Evolutionary conservation across 2,329 filamentous ascomycete species (phyloP).

Genomic region (Epichloe hybrida): DNA sequence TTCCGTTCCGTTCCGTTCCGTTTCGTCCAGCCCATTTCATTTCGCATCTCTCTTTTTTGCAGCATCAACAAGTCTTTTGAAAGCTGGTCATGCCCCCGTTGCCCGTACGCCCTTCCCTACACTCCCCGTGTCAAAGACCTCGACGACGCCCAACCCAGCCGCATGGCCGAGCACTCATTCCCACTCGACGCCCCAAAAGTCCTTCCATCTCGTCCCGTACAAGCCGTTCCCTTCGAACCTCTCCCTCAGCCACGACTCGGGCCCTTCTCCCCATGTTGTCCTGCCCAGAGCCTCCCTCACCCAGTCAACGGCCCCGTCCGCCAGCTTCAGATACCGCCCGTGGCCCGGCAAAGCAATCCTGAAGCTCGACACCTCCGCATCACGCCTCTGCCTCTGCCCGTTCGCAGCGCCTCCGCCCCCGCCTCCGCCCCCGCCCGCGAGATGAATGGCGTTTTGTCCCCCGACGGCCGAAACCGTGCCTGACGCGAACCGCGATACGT

Average conservation of each 20-base stretch:
- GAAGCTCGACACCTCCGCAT: slow-evolving; percentile 17
- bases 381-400: slow-evolving; percentile 16
- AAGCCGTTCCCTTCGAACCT: slow-evolving; percentile 53
- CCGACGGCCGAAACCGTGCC: slow-evolving; percentile 58
- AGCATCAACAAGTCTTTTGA: no score
- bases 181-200: slow-evolving; percentile 56
- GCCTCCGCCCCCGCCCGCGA: slow-evolving; percentile 45
- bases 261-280: slow-evolving; percentile 48
- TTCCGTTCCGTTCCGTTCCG: no score
- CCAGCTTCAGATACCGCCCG: slow-evolving; percentile 53
- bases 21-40: neutral
- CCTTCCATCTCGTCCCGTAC: slow-evolving; percentile 42
- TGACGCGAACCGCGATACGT: slow-evolving; percentile 50
- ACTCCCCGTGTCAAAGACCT: slow-evolving; percentile 61
- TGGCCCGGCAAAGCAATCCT: slow-evolving; percentile 53
- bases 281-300: slow-evolving; percentile 44
- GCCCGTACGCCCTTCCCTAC: slow-evolving; percentile 54
- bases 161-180: slow-evolving; percentile 61
- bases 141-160: slow-evolving; percentile 54
- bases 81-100: slow-evolving; percentile 14
- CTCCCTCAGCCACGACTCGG: slow-evolving; percentile 48
- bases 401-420: slow-evolving; percentile 35
- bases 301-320: slow-evolving; percentile 47
- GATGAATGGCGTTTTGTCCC: slow-evolving; percentile 50
- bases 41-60: no score